Evolutionary conservation across 495 filamentous ascomycete species (phyloP).

Genomic region (Penicillium argentinense): DNA sequence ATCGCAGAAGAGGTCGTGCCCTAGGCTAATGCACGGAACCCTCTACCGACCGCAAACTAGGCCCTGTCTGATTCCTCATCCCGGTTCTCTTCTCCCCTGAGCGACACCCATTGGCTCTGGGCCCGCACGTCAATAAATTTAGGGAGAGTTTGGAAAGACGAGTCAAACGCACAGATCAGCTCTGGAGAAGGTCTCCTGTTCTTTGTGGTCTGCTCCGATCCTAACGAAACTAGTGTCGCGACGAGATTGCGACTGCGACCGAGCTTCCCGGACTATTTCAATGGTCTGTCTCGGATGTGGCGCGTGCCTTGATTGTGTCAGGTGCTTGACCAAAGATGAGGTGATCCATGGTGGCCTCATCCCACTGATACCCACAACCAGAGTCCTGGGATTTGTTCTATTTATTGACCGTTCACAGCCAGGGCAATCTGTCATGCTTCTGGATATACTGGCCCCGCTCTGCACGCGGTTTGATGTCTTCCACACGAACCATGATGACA

Average conservation of each 20-base stretch:
- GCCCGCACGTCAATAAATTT: constrained; percentile 4
- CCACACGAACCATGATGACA: too few species aligned
- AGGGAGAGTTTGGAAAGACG: neutral
- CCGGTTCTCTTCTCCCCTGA: neutral
- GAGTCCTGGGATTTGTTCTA: too few species aligned
- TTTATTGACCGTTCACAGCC: too few species aligned
- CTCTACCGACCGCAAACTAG: constrained; percentile 17
- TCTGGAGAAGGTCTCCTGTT: neutral
- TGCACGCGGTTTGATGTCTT: too few species aligned
- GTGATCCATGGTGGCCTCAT: too few species aligned
- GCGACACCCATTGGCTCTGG: constrained; percentile 2
- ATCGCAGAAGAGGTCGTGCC: constrained; percentile 1
- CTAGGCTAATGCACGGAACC: constrained; percentile 18
- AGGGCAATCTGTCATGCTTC: too few species aligned
- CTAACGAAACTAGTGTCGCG: neutral
- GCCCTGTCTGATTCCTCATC: neutral
- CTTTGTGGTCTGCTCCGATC: neutral
- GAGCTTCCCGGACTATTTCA: neutral
- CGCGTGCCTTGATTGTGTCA: too few species aligned
- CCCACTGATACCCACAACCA: too few species aligned
- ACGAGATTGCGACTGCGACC: neutral
- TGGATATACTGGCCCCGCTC: too few species aligned
- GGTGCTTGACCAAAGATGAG: too few species aligned
- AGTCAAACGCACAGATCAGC: constrained; percentile 3
- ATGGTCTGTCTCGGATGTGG: neutral